phyloP scores from a whole-genome alignment of 2,329 filamentous ascomycete species.

The Cercospora berteroae region DNA sequence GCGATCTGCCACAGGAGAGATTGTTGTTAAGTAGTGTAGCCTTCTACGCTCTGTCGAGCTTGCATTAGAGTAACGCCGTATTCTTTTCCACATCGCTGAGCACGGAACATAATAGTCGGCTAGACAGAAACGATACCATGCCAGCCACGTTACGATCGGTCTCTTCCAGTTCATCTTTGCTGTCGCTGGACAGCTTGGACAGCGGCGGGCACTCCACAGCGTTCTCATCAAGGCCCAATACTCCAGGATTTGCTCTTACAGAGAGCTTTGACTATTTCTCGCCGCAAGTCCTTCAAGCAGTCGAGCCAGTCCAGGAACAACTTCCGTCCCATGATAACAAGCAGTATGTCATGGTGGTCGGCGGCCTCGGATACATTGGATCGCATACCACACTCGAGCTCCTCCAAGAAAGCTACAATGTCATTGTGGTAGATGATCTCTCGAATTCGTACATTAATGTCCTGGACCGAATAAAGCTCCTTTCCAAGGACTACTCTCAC shows the following conservation, averaged over 20 bases:
- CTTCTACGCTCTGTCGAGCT: background rate
- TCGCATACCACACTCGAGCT: constrained; percentile 57
- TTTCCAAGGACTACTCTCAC: constrained; percentile 42
- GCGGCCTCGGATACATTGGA: constrained; percentile 39
- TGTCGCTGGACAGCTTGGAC: background rate
- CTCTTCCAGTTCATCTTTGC: constrained; percentile 3
- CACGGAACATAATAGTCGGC: background rate
- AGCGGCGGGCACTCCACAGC: background rate
- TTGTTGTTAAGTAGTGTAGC: background rate
- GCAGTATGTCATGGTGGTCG: constrained; percentile 52
- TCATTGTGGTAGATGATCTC: constrained; percentile 48
- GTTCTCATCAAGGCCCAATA: constrained; percentile 6
- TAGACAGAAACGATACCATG: background rate
- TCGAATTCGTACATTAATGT: constrained; percentile 47
- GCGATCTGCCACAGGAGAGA: background rate
- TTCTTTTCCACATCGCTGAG: background rate
- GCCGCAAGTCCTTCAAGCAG: background rate
- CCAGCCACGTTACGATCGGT: background rate
- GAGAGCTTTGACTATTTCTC: constrained; percentile 12
- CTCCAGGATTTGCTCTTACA: constrained; percentile 1
- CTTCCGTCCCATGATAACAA: constrained; percentile 8
- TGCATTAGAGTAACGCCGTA: background rate
- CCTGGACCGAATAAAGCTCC: constrained; percentile 38
- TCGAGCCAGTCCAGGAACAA: constrained; percentile 5
- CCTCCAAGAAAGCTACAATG: constrained; percentile 54